Base-by-base conservation (phyloP, 345 rosid genomes). In the Clausena lansium region DNA sequence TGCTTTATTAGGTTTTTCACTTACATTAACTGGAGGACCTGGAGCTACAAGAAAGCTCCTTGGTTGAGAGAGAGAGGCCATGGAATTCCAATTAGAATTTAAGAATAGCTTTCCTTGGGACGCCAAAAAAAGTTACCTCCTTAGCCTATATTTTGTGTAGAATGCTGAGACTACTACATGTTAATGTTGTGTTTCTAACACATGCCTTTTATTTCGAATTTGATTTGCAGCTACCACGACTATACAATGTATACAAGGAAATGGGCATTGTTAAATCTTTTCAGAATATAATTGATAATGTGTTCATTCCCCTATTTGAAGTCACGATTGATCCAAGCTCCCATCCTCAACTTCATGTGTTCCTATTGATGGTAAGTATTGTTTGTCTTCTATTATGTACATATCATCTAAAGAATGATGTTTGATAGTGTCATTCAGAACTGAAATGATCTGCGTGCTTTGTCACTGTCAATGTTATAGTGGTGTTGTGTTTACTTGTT, bases 241-340 rank as follows among this genome's bases (percentile, higher is more conserved):
- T 87, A 41, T 87, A 87, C 83, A 87, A 85, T 62, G 73, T 87
- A 70, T 87, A 87, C 81, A 87, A 85, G 86, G 69, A 75, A 70
- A 84, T 87, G 86, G 90, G 90, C 61, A 87, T 86, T 27, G 88
- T 85, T 63, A 87, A 77, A 65, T 87, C 87, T 25, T 85, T 87
- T 79, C 90, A 87, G 83, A 87, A 81, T 79, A 85, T 87, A 74
- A 80, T 87, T 54, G 90, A 87, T 70, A 87, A 87, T 69, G 81
- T 87, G 57, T 87, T 87, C 77, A 82, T 87, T 75, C 90, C 90
- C 63, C 74, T 87, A 9, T 87, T 87, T 73, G 87, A 87, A 82
- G 87, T 76, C 73, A 87, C 90, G 19, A 62, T 87, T 66, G 74
- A 87, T 81, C 90, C 90, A n/a, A 81, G 39, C 57, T 85, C 90